Evolutionary conservation across 495 filamentous ascomycete genomes (phyloP).

Genomic region (Symbiotaphrina buchneri): DNA sequence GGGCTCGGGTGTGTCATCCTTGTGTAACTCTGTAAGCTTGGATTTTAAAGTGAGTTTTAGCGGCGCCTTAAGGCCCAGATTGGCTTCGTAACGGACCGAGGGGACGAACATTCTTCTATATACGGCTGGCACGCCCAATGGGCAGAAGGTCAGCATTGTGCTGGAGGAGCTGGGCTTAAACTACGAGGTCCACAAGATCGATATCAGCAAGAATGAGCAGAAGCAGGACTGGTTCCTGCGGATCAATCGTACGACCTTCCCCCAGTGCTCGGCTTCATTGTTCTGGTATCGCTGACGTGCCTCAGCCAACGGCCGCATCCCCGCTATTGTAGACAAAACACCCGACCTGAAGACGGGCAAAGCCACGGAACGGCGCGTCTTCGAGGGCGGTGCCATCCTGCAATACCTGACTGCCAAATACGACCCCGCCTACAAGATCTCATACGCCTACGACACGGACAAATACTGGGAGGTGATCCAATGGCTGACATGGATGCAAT

Average conservation of each 20-base stretch:
- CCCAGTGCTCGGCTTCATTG: neutral
- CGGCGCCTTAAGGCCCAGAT: too few relatives aligned
- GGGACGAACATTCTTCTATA: constrained; percentile 16
- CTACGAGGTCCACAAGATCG: constrained; percentile 41
- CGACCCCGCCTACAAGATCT: constrained; percentile 66
- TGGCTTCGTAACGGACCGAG: too few relatives aligned
- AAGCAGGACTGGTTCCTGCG: constrained; percentile 74
- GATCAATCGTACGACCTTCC: constrained; percentile 36
- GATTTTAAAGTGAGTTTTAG: too few relatives aligned
- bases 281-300: neutral
- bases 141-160: constrained; percentile 54
- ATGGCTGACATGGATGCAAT: constrained; percentile 57
- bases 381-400: constrained; percentile 72
- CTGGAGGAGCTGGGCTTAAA: constrained; percentile 59
- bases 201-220: constrained; percentile 49
- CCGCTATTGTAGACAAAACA: constrained; percentile 61
- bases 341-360: constrained; percentile 11
- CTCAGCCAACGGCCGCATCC: constrained; percentile 65
- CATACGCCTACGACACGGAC: constrained; percentile 46
- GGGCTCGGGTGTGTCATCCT: too few relatives aligned
- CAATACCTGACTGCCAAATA: constrained; percentile 68
- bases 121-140: constrained; percentile 39
- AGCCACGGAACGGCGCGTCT: constrained; percentile 40
- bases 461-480: constrained; percentile 62
- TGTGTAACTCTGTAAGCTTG: too few relatives aligned